Conservation (phyloP, 1,284 basidiomycete species). For the Ganoderma lucidum region DNA sequence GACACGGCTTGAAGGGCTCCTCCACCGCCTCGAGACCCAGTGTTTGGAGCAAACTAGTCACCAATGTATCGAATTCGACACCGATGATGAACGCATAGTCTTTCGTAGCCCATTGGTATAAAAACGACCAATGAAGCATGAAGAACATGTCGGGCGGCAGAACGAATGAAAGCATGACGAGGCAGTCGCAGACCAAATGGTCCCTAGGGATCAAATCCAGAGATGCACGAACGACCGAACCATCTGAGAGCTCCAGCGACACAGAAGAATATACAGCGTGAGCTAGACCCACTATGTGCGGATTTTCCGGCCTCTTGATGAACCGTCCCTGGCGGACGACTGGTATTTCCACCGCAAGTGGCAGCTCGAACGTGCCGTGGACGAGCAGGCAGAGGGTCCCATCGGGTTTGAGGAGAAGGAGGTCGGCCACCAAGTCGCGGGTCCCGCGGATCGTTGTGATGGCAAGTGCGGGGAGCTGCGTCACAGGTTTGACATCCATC, state of each 20-base stretch:
- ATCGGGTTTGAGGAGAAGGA: conserved; percentile 67
- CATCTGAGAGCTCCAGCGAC: conserved; percentile 36
- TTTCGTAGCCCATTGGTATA: conserved; percentile 61
- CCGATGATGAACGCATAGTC: conserved; percentile 51
- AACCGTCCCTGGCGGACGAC: neutral
- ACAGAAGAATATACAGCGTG: conserved; percentile 39
- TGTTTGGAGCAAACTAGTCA: conserved; percentile 56
- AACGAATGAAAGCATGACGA: conserved; percentile 68
- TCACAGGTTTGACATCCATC: conserved; percentile 50
- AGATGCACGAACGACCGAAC: conserved; percentile 31
- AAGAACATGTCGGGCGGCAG: conserved; percentile 65
- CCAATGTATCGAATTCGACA: conserved; percentile 65
- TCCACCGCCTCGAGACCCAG: conserved; percentile 50
- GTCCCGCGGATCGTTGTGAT: conserved; percentile 69
- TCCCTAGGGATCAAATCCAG: conserved; percentile 41
- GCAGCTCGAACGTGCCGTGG: conserved; percentile 63
- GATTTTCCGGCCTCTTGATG: conserved; percentile 8
- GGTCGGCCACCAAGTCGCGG: conserved; percentile 68
- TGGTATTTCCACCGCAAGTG: conserved; percentile 34
- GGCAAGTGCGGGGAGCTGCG: conserved; percentile 56
- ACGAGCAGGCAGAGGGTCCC: conserved; percentile 63
- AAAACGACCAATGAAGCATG: conserved; percentile 61
- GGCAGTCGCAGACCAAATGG: conserved; percentile 61
- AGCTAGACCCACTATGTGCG: conserved; percentile 31
- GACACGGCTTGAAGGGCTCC: conserved; percentile 3